Evolutionary conservation across 2,329 filamentous ascomycete species (phyloP).

Genomic region (Epichloe elymi): DNA sequence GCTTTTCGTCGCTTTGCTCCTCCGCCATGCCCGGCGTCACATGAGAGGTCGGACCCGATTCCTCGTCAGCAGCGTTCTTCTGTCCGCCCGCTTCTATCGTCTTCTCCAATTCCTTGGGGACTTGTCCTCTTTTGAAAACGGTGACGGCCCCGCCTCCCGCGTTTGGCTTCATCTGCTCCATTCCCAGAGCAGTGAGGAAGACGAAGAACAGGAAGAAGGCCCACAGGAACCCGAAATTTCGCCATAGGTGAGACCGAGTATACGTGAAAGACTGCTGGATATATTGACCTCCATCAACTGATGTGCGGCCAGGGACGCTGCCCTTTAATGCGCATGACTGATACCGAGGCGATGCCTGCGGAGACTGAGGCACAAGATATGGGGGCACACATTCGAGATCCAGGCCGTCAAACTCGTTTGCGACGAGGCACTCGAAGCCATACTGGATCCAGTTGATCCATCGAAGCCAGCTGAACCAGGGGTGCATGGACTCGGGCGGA

Average conservation of each 20-base stretch:
- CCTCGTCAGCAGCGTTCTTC: conserved; percentile 39
- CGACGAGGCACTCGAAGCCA: conserved; percentile 52
- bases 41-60: conserved; percentile 17
- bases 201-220: conserved; percentile 67
- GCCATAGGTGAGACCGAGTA: conserved; percentile 47
- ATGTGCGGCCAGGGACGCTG: conserved; percentile 30
- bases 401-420: conserved; percentile 48
- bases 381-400: conserved; percentile 44
- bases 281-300: conserved; percentile 43
- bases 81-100: conserved; percentile 39
- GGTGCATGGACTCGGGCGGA: conserved; percentile 39
- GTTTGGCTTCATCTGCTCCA: conserved; percentile 52
- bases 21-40: conserved; percentile 51
- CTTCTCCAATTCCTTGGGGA: conserved; percentile 43
- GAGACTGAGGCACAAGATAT: conserved; percentile 41
- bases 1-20: conserved; percentile 7
- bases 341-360: conserved; percentile 18
- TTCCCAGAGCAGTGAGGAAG: conserved; percentile 53
- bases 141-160: conserved; percentile 46
- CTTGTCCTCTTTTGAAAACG: conserved; percentile 50
- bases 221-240: conserved; percentile 67
- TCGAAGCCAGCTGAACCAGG: conserved; percentile 54
- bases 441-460: conserved; percentile 59
- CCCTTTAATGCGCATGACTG: conserved; percentile 40
- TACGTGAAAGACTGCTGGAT: conserved; percentile 42